Evolutionary conservation across 352 stramenopile species (phyloP).

Genomic region (Peronospora farinosa): DNA sequence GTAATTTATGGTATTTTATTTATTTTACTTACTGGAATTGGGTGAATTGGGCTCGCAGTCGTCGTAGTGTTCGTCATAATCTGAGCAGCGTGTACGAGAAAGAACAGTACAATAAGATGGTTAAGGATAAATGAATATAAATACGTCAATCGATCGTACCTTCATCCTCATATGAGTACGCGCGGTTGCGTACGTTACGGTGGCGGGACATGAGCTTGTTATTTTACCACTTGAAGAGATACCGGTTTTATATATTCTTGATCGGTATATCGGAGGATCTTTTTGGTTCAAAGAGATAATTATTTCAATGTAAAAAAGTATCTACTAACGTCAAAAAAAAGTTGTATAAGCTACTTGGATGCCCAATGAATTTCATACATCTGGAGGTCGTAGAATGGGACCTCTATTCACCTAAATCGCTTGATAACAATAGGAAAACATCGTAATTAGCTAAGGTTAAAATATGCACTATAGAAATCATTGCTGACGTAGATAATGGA

Average conservation of each 20-base stretch:
- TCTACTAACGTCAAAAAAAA: background rate
- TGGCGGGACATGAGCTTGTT: slow-evolving; percentile 66
- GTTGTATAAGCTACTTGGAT: background rate
- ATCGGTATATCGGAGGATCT: background rate
- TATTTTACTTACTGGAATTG: slow-evolving; percentile 41
- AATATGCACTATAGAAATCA: no score
- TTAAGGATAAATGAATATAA: background rate
- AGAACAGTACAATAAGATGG: background rate
- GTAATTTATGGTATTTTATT: background rate
- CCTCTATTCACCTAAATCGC: no score
- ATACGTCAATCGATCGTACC: slow-evolving; percentile 19
- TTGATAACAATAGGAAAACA: no score
- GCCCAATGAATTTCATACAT: background rate
- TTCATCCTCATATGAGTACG: slow-evolving; percentile 87
- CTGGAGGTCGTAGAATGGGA: no score
- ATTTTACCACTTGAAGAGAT: background rate
- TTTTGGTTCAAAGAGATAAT: background rate
- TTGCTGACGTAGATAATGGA: no score
- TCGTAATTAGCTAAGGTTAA: no score
- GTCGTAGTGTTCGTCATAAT: slow-evolving; percentile 73
- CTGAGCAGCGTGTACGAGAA: slow-evolving; percentile 16
- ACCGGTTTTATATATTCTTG: background rate
- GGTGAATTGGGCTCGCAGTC: slow-evolving; percentile 55
- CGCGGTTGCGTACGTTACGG: slow-evolving; percentile 80
- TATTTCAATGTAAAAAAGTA: background rate